Evolutionary conservation across 2,329 filamentous ascomycete species (phyloP), one percentile per base, ranked within the genome.

Genomic region (Alternaria sp.): DNA sequence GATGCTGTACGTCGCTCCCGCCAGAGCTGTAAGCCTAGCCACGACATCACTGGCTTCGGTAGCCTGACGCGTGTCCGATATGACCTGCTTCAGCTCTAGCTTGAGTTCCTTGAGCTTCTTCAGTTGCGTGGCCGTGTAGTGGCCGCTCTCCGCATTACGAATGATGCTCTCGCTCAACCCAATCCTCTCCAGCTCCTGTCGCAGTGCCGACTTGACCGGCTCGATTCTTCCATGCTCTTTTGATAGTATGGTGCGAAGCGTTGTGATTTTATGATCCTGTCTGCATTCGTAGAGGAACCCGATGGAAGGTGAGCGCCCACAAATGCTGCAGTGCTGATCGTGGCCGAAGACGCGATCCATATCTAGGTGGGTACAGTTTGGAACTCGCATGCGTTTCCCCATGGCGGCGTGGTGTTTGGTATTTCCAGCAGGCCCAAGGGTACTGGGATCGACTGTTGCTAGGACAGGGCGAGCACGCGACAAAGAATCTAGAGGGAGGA

Each of bases 221-320:
- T 61, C 46, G 16, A 49, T 34, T 0, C 38, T 48, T 10, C 59
- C 56, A 3, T 48, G 48, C 7, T 60, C 14, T 10, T 18, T 27
- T 3, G 34, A 32, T 20, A 67, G 18, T 6, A 62, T 50, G 14
- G 58, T 30, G 30, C 55, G 58, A 3, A 67, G 62, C 18, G 64
- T 61, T n/a, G 49, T 48, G 12, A 49, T 20, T 36, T 63, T 59
- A 18, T 53, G 54, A 28, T 93, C 91, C 73, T 92, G 87, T 12
- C 84, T 86, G 76, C 92, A 95, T 60, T 85, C 83, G 76, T 92
- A 95, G 22, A 95, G 79, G 86, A 90, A 95, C 27, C 91, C 90
- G 54, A 89, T 82, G 16, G 83, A 78, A 0, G 89, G 86, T 1
- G 77, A 76, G 41, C 80, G 79, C 40, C 80, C 80, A 69, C 92